Percentiles rank a stretch among this genome's conserved stretches.
Conservation (phyloP, 352 stramenopile genomes). For the Globisporangium spiculum region DNA sequence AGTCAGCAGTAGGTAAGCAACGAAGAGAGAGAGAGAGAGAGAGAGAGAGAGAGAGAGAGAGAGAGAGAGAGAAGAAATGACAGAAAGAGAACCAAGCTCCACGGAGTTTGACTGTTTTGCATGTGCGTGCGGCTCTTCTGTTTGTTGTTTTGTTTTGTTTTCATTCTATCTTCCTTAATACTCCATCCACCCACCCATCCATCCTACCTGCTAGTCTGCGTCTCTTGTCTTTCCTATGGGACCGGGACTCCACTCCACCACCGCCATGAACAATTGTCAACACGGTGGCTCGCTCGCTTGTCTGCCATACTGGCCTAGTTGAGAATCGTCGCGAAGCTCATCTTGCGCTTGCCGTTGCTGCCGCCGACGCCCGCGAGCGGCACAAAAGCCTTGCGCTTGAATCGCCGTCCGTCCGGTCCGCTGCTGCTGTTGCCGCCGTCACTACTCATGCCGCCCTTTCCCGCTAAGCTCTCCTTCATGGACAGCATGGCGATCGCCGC, state of each 20-base stretch:
- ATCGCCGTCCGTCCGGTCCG: constrained; percentile 28
- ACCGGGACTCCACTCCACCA: background rate
- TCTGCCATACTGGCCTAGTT: constrained; percentile 45
- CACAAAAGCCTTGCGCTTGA: constrained; percentile 73
- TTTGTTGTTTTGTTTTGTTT: background rate
- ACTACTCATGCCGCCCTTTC: constrained; percentile 30
- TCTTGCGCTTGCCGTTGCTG: constrained; percentile 70
- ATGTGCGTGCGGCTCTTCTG: constrained; percentile 2
- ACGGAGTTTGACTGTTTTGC: background rate
- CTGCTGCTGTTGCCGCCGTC: constrained; percentile 42
- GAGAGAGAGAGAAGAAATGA: constrained; percentile 4
- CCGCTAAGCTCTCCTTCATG: constrained; percentile 60
- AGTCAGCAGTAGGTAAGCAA: background rate
- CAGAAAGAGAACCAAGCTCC: background rate
- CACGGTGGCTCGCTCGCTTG: background rate
- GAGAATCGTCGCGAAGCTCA: constrained; percentile 86
- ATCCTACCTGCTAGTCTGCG: background rate
- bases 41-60: background rate
- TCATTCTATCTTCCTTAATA: constrained; percentile 10
- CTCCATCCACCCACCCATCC: background rate
- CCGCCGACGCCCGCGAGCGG: constrained; percentile 42
- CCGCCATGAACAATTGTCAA: background rate
- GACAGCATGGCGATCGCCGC: constrained; percentile 76
- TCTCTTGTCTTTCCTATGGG: background rate
- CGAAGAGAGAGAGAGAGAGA: no score